A percentile compares a stretch with the other conserved stretches of the same genome.
Conservation (phyloP, 257 asterid genomes). For the Solanum chilense region DNA sequence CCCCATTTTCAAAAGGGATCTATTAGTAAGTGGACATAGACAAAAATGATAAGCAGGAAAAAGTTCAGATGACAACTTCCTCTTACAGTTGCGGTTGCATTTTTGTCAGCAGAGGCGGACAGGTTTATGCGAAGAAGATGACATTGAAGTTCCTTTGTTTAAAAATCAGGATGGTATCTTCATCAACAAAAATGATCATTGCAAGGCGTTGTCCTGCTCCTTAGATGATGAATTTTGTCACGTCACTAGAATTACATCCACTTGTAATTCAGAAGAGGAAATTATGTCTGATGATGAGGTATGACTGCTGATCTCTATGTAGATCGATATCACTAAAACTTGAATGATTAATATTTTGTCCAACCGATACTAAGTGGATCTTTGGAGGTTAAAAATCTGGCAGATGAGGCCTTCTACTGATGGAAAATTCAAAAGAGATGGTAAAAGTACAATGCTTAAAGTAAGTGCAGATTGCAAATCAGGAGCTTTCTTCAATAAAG, state of each 20-base stretch:
- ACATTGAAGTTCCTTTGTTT: conserved; percentile 51
- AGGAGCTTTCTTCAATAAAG: conserved; percentile 31
- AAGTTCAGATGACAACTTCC: neutral
- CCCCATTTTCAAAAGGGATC: neutral
- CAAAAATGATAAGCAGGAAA: neutral
- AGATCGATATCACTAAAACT: neutral
- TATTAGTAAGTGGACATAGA: neutral
- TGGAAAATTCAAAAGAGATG: conserved; percentile 21
- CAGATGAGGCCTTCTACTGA: neutral
- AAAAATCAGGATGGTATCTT: neutral
- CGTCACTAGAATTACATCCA: conserved; percentile 16
- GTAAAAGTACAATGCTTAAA: conserved; percentile 31
- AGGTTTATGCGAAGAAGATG: conserved; percentile 32
- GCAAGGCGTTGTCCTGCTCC: conserved; percentile 11
- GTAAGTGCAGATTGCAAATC: conserved; percentile 45
- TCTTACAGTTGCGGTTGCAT: conserved; percentile 11
- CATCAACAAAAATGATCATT: conserved; percentile 22
- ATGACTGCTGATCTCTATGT: neutral
- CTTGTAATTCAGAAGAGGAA: conserved; percentile 38
- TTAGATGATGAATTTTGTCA: conserved; percentile 11
- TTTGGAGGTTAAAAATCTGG: conserved; percentile 5
- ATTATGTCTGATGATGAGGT: conserved; percentile 50
- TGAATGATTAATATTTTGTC: neutral
- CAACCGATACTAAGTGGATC: neutral
- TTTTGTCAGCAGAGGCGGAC: conserved; percentile 29